phyloP scores from a whole-genome alignment of 1,284 basidiomycete genomes.

The Xerocomus subilludens region DNA sequence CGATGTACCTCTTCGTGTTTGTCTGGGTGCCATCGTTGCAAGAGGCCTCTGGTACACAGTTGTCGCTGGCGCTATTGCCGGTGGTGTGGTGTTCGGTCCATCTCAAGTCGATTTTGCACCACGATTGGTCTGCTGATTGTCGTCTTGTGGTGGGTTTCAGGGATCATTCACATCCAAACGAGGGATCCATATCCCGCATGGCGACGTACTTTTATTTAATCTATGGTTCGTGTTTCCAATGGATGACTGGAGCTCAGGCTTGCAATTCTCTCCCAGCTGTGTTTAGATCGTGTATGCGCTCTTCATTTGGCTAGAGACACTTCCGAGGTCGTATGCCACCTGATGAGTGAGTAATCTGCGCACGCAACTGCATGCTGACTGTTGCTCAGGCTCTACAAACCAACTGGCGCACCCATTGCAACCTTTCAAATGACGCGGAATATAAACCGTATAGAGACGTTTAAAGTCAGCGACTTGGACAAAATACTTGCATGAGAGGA shows the following conservation, averaged over 20 bases:
- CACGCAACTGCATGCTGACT: background rate
- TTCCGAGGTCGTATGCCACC: conserved; percentile 77
- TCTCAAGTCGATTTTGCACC: background rate
- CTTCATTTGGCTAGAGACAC: conserved; percentile 83
- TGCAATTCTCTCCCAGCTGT: conserved; percentile 62
- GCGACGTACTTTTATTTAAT: conserved; percentile 86
- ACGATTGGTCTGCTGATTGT: conserved; percentile 15
- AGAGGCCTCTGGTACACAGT: conserved; percentile 89
- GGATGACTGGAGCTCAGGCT: background rate
- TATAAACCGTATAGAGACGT: conserved; percentile 67
- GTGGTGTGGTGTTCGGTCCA: conserved; percentile 81
- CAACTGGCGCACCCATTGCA: conserved; percentile 72
- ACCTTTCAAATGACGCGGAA: conserved; percentile 72
- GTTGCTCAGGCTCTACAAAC: conserved; percentile 64
- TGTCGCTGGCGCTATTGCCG: conserved; percentile 85
- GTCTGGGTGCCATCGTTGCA: conserved; percentile 81
- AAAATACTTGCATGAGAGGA: conserved; percentile 61
- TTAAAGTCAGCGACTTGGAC: conserved; percentile 70
- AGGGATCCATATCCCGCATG: conserved; percentile 83
- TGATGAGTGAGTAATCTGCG: conserved; percentile 65
- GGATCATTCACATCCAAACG: conserved; percentile 75
- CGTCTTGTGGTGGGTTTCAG: conserved; percentile 74
- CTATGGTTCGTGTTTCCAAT: conserved; percentile 65
- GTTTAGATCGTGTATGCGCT: conserved; percentile 92
- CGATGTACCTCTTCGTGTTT: conserved; percentile 86